These are phyloP conservation scores for Dinochytrium kinnereticum DNA, from an alignment of 371 early-diverging fungal species.

Conservation along the genomic window DNA sequence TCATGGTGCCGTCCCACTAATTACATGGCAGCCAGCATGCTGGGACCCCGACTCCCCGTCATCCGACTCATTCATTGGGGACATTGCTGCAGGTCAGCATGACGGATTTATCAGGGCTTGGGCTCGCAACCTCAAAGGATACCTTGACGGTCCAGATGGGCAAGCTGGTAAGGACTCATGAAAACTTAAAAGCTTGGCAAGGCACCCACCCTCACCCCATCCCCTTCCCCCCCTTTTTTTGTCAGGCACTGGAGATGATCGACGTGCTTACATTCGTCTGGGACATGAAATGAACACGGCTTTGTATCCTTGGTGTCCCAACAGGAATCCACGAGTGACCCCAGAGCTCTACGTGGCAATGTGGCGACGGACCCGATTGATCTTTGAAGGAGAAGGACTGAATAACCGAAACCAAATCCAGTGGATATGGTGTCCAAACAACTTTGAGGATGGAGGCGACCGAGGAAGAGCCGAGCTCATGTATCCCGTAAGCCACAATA, in stretches of 20 bases:
- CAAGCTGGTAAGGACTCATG: not conserved
- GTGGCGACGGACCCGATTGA: not conserved
- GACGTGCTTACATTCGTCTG: constrained; percentile 21
- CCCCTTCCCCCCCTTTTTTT: not conserved
- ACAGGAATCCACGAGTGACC: not conserved
- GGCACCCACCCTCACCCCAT: not conserved
- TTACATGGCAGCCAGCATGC: constrained; percentile 24
- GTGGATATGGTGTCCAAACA: constrained; percentile 29
- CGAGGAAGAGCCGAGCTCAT: not conserved
- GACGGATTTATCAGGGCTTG: constrained; percentile 3
- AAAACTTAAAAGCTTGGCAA: not conserved
- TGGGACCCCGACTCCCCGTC: not conserved
- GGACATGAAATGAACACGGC: constrained; percentile 25
- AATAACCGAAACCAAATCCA: not conserved
- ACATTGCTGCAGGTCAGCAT: constrained; percentile 7
- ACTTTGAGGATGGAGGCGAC: constrained; percentile 16
- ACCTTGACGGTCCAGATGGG: constrained; percentile 15
- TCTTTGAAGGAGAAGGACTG: not conserved
- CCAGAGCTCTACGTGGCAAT: constrained; percentile 7
- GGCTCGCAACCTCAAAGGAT: constrained; percentile 10
- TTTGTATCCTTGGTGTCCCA: constrained; percentile 18
- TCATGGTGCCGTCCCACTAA: constrained; percentile 11
- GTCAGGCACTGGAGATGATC: constrained; percentile 20
- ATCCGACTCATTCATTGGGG: not conserved
- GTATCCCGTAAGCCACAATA: constrained; percentile 12